Conservation (phyloP, 805 yeast genomes). For the Hanseniaspora occidentalis region DNA sequence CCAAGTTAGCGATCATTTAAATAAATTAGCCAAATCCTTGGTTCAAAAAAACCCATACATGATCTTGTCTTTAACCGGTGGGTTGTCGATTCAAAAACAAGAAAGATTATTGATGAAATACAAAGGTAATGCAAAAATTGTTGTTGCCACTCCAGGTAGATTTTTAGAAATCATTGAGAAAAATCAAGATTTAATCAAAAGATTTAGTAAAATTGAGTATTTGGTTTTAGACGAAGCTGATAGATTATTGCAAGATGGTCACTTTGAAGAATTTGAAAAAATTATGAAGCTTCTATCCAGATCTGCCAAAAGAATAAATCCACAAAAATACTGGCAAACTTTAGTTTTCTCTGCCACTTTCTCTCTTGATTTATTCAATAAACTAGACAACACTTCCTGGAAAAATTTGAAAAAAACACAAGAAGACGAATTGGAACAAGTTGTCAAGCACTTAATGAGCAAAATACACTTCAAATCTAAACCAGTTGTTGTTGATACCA, state of each 20-base stretch:
- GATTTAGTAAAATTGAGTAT: slow-evolving; percentile 33
- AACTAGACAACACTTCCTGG: slow-evolving; percentile 37
- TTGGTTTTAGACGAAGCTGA: slow-evolving; percentile 92
- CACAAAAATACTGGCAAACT: slow-evolving; percentile 58
- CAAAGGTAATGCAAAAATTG: slow-evolving; percentile 53
- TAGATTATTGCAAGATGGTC: slow-evolving; percentile 88
- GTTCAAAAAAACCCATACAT: slow-evolving; percentile 42
- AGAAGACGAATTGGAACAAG: slow-evolving; percentile 38
- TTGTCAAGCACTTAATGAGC: slow-evolving; percentile 48
- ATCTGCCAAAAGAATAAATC: slow-evolving; percentile 22
- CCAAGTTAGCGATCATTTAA: slow-evolving; percentile 76
- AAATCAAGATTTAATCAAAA: slow-evolving; percentile 29
- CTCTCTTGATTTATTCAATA: slow-evolving; percentile 67
- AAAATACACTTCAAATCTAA: slow-evolving; percentile 61
- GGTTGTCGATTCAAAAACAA: slow-evolving; percentile 88
- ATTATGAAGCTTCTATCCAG: slow-evolving; percentile 53
- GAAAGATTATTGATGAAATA: slow-evolving; percentile 54
- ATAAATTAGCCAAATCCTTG: slow-evolving; percentile 9
- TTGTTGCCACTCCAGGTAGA: slow-evolving; percentile 95
- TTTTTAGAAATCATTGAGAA: slow-evolving; percentile 70
- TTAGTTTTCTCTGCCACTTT: slow-evolving; percentile 94
- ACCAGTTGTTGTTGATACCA: slow-evolving; percentile 71
- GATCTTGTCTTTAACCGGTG: slow-evolving; percentile 81
- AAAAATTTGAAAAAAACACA: slow-evolving; percentile 14
- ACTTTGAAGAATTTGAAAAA: slow-evolving; percentile 82